Base-by-base conservation (phyloP, 78 protist species). In the Andalucia godoyi region DNA sequence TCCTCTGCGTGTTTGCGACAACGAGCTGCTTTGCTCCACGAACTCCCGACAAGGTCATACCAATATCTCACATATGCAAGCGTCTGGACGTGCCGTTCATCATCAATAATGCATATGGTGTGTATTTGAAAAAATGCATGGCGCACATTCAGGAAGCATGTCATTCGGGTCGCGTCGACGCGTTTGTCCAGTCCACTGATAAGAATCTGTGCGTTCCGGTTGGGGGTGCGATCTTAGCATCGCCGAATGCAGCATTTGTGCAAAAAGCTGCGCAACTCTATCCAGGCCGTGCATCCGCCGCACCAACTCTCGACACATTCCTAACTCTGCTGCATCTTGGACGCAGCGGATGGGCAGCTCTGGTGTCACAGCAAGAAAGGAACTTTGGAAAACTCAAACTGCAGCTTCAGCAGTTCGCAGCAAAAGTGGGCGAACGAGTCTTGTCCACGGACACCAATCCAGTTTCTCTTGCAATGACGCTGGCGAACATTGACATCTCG, bases 161-260 rank as follows among this genome's bases (percentile, higher is more conserved):
- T 10, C 36, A 46, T 15, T 10, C 1, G 50, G 90, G 93, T 5
- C 62, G 95, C 0, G 87, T 91, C 13, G 96, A 90, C 47, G 87
- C 79, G 2, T 33, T 70, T 29, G 80, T 93, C n/a, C 99, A 95
- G 70, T 77, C 90, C 61, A 89, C 97, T 1, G 99, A 97, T 63
- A 97, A 97, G 84, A 97, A 97, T 75, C 85, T 94, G 40, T 53
- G 92, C 78, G 98, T 95, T 4, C 99, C 99, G 9, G 98, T 96
- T n/a, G 99, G 99, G 0, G 99, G 98, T 2, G 77, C 95, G 3
- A 54, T 94, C 29, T 55, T 91, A 1, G 66, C 89, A 0, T 39
- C 85, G 9, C 71, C 83, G 27, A 43, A 57, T 36, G 41, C 9
- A 0, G 79, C 42, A 2, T 38, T 72, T 12, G 66, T 88, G 1